Evolutionary conservation across 148 eudicot species (phyloP).

Genomic region (Heliamphora exappendiculata): DNA sequence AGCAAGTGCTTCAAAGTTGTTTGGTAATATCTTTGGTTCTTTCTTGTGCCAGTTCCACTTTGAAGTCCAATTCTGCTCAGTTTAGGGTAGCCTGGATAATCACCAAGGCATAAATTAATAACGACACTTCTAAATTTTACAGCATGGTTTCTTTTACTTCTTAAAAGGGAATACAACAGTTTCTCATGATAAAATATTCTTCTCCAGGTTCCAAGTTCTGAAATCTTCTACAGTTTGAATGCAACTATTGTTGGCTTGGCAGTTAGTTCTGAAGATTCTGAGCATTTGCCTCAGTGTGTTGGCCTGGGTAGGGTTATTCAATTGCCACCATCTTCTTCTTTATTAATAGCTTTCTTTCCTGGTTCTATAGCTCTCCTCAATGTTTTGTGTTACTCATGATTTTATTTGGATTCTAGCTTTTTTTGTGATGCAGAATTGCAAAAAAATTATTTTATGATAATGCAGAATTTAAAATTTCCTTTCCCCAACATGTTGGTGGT

Average conservation of each 20-base stretch:
- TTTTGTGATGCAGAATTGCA: background rate
- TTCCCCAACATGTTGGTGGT: background rate
- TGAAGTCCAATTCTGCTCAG: background rate
- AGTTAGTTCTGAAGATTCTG: conserved; percentile 40
- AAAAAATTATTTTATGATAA: background rate
- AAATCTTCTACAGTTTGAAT: conserved; percentile 69
- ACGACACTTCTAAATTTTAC: background rate
- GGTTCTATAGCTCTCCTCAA: background rate
- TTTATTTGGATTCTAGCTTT: conserved; percentile 1
- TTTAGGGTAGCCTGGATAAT: background rate
- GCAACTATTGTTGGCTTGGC: conserved; percentile 81
- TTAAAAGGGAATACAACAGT: background rate
- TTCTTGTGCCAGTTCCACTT: background rate
- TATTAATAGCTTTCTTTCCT: background rate
- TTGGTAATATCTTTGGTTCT: background rate
- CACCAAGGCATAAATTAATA: background rate
- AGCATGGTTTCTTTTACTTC: background rate
- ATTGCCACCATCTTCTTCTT: background rate
- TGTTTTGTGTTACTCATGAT: background rate
- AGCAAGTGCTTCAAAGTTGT: background rate
- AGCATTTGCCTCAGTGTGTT: conserved; percentile 52
- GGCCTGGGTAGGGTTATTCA: conserved; percentile 72
- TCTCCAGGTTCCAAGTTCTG: conserved; percentile 52
- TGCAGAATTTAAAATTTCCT: background rate
- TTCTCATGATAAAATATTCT: conserved; percentile 7